Conservation (phyloP, 257 asterid genomes). For the Nicotiana knightiana region DNA sequence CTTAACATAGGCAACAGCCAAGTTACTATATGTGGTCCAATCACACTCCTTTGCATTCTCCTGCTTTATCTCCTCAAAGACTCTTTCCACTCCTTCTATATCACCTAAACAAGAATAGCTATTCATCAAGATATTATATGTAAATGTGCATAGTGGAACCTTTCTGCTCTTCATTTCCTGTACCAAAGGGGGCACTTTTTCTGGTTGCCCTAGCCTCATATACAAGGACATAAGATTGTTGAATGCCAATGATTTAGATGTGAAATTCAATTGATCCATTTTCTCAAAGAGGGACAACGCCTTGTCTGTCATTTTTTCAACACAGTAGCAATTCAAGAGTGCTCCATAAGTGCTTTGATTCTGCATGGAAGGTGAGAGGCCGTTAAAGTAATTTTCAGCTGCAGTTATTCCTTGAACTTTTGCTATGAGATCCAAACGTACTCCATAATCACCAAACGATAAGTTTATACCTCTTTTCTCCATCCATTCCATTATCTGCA, state of each 20-base stretch:
- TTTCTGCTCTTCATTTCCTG: constrained; percentile 55
- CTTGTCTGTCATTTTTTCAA: constrained; percentile 47
- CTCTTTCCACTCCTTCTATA: constrained; percentile 62
- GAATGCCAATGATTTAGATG: constrained; percentile 34
- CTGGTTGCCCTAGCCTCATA: constrained; percentile 43
- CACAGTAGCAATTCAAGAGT: constrained; percentile 66
- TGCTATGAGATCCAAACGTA: constrained; percentile 52
- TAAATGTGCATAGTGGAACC: constrained; percentile 39
- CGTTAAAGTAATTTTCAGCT: constrained; percentile 60
- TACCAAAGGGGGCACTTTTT: constrained; percentile 42
- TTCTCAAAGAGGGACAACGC: constrained; percentile 41
- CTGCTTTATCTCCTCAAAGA: constrained; percentile 61
- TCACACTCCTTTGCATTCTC: constrained; percentile 37
- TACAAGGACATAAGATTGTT: constrained; percentile 60
- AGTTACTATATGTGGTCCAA: constrained; percentile 72
- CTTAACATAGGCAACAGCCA: constrained; percentile 50
- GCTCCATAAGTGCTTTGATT: constrained; percentile 52
- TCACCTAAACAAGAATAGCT: constrained; percentile 44
- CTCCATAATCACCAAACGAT: constrained; percentile 32
- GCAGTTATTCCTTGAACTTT: constrained; percentile 59
- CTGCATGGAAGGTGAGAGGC: constrained; percentile 35
- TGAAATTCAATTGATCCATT: constrained; percentile 45
- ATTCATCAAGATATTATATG: constrained; percentile 63
- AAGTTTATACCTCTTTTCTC: constrained; percentile 43
- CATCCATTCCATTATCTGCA: constrained; percentile 88